Base-by-base conservation (phyloP, 139 green algal species). In the Volvox reticuliferus region DNA sequence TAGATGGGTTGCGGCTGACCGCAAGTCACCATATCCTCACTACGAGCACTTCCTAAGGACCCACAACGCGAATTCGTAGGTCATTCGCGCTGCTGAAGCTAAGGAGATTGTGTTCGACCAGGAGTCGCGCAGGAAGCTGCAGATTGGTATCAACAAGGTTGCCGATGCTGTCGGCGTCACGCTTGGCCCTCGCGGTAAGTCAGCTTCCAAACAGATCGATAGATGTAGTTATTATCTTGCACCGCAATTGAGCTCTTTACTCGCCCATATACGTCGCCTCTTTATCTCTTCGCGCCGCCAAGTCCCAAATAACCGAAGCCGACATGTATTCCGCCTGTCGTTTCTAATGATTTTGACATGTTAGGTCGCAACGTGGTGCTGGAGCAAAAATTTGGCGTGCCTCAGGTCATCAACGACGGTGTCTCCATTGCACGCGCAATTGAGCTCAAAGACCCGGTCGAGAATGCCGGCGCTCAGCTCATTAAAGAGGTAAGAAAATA, bases 361-460 rank as follows among this genome's bases (percentile, higher is more conserved):
- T 9, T 94, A 99, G 97, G 98, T 22, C 96, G 98, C 83, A 99
- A 99, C 90, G 98, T 99, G 63, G 98, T 99, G 91, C 93, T 99
- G 83, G 98, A 99, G 94, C 96, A 99, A 93, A 93, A 96, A 69
- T 99, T 99, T 85, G 98, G 98, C 63, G 93, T 98, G 68, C 98
- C 98, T n/a, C 93, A 98, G 95, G 98, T 99, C 35, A 99, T 99
- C 95, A 99, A 99, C 93, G 98, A 99, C 91, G 98, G 98, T 50
- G 98, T 99, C 61, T 98, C 98, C 81, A 99, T 99, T 83, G 98
- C 98, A 0, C 96, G 98, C 50, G 98, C 98, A 71, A 99, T 99
- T 83, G 98, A 99, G 89, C 95, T 99, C 85, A 88, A 94, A 69
- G 98, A 99, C 89, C 92, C 98, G 30, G 96, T 99, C 71, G 98